Evolutionary conservation across 2,329 filamentous ascomycete genomes (phyloP).

Genomic region (Gaeumannomyces sp.): DNA sequence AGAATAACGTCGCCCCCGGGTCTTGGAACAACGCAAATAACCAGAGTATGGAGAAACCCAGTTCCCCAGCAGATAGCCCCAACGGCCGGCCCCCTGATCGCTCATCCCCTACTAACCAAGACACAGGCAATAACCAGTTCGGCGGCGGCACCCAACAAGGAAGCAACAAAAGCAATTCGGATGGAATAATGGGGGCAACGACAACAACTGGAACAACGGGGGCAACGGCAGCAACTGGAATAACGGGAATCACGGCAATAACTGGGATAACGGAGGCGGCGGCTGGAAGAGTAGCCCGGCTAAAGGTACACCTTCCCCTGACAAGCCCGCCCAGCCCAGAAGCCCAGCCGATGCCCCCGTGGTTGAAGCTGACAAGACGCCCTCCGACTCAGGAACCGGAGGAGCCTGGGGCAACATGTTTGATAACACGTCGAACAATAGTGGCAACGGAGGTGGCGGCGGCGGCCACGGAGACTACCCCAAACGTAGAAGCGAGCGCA

Average conservation of each 20-base stretch:
- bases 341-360: constrained; percentile 1
- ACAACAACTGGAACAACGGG: not conserved
- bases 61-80: not conserved
- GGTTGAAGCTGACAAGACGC: not conserved
- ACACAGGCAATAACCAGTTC: constrained; percentile 1
- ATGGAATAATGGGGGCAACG: not conserved
- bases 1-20: not conserved
- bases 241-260: not conserved
- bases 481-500: not conserved
- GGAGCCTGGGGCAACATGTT: constrained; percentile 3
- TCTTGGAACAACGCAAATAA: not conserved
- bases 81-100: not conserved
- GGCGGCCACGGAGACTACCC: not conserved
- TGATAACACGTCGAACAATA: constrained; percentile 3
- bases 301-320: constrained; percentile 3
- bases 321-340: not conserved
- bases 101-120: constrained; percentile 2
- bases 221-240: not conserved
- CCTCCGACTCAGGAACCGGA: constrained; percentile 2
- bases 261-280: constrained; percentile 1
- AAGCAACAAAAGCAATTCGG: constrained; percentile 2
- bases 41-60: not conserved
- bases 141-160: not conserved
- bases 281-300: constrained; percentile 1
- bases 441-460: not conserved